Base-by-base conservation (phyloP, 2,329 filamentous ascomycete genomes). In the Colletotrichum musae region DNA sequence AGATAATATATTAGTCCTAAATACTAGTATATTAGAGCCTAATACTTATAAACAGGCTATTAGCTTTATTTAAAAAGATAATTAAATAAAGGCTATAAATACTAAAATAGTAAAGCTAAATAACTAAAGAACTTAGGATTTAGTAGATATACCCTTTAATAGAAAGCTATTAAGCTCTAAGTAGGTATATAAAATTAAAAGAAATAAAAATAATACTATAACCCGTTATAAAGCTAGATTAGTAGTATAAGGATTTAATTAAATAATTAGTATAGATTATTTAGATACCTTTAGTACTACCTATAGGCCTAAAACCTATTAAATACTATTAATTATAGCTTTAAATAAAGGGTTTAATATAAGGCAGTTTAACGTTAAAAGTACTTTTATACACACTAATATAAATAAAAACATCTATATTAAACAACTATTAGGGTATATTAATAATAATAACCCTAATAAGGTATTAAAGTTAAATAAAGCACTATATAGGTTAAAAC, bases 361-460 rank as follows among this genome's bases (percentile, higher is more conserved):
- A 5, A 5, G 2, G 4, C 6, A 56, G 2, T 56, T 41, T 56
- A 9, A 56, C 0, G 2, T 56, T 15, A 56, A 56, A 56, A 56
- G 41, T 9, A 1, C 18, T 5, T 56, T 24, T 56, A 56, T 21
- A 43, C n/a, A 56, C 0, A 3, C 53, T 7, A 4, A 13, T 24
- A 56, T 56, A 56, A 32, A 56, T 56, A 56, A 43, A 26, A 16
- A 56, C 16, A 43, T 41, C 9, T 56, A 56, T 26, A 3, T 56
- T 18, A 36, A 16, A 0, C 12, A 56, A 4, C 53, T 26, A 43
- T 2, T 41, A 43, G 3, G 36, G 16, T 56, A 41, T 43, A 43
- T 56, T 16, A 56, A n/a, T 56, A 26, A 26, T 6, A n/a, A 15
- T 6, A 43, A 24, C 4, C 18, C 2, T 43, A 41, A 39, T 12